Evolutionary conservation across 768 basidiomycete genomes (phyloP), one percentile per base, ranked within the genome.

Genomic region (Russula griseocarnosa): DNA sequence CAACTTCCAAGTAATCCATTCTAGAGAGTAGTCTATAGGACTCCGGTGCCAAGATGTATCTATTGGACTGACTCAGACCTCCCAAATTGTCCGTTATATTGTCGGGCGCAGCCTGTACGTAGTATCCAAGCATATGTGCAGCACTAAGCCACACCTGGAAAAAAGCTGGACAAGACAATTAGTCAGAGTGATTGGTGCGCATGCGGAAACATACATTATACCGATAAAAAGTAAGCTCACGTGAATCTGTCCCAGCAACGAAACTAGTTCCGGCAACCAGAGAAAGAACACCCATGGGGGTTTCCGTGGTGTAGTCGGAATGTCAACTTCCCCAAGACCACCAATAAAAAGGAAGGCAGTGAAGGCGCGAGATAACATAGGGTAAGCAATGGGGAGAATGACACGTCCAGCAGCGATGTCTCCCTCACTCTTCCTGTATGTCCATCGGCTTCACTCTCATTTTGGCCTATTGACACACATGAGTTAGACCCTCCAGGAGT

Each of bases 361-460:
- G 5, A 72, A 73, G 24, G 65, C 66, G 6, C 76, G 71, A 18
- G 75, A 70, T 7, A 73, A 53, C 8, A 58, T 60, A 3, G 81
- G 82, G 38, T 76, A 75, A 36, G 75, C 74, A 57, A 82, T 79
- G 1, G 81, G 81, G 26, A 82, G 68, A 0, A 81, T 82, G 1
- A 71, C 24, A 5, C 81, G 74, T 0, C 78, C 78, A 0, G 72
- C 71, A n/a, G 72, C 55, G 5, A 69, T 67, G 55, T 82, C 81
- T 0, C n/a, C 81, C n/a, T 73, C n/a, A n/a, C n/a, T n/a, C n/a
- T n/a, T n/a, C n/a, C n/a, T n/a, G 71, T 16, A 76, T 67, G 58
- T 82, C 82, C 32, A 32, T 73, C 75, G 26, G 77, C 62, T 4
- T 56, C 67, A 24, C 47, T 10, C 36, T 61, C 60, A 22, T 54